phyloP scores from a whole-genome alignment of 73 alveolate genomes.

The Paraurostyla sp. region DNA sequence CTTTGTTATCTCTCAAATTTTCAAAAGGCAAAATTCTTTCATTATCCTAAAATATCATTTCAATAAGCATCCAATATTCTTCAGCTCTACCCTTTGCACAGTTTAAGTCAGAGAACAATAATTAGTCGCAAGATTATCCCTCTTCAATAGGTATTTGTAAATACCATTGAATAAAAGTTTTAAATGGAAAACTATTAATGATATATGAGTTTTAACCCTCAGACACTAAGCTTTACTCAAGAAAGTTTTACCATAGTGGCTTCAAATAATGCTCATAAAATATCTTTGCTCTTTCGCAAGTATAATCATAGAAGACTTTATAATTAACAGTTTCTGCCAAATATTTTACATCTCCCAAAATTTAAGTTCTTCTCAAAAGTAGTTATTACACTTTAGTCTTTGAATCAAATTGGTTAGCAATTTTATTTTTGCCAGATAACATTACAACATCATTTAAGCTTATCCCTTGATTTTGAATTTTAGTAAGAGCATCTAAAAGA shows the following conservation, averaged over 20 bases:
- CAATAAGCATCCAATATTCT: slow-evolving; percentile 36
- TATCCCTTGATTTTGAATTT: neutral
- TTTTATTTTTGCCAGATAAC: slow-evolving; percentile 18
- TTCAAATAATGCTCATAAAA: neutral
- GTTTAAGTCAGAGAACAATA: neutral
- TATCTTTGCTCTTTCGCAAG: slow-evolving; percentile 38
- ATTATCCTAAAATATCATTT: neutral
- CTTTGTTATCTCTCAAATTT: slow-evolving; percentile 15
- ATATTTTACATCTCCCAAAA: neutral
- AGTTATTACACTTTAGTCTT: neutral
- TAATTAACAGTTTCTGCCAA: slow-evolving; percentile 6
- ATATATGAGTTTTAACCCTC: neutral
- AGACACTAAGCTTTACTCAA: neutral
- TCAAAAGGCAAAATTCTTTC: slow-evolving; percentile 16
- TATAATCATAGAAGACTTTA: neutral
- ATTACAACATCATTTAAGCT: neutral
- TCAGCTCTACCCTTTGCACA: slow-evolving; percentile 31
- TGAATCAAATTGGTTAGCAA: neutral
- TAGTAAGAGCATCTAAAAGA: neutral
- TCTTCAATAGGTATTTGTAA: neutral
- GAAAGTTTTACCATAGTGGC: neutral
- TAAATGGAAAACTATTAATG: neutral
- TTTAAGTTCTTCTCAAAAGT: neutral
- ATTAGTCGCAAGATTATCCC: neutral
- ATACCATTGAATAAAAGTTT: too few species aligned